Conservation (phyloP, 192 early-diverging fungal genomes). For the Pilaira anomala region DNA sequence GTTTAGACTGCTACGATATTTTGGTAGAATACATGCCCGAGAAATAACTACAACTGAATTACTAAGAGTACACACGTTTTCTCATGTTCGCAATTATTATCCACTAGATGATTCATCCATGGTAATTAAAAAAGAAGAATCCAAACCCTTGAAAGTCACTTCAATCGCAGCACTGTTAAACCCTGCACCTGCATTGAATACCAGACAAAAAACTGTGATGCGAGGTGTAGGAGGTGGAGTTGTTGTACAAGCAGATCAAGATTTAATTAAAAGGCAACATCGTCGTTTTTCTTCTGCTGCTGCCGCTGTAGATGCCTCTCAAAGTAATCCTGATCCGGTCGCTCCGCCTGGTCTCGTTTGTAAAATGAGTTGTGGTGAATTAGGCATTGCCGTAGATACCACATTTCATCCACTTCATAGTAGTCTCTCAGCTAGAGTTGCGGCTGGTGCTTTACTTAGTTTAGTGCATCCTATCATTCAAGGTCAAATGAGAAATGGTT, state of each 20-base stretch:
- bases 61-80: constrained; percentile 43
- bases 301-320: constrained; percentile 8
- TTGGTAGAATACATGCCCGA: constrained; percentile 44
- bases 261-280: constrained; percentile 21
- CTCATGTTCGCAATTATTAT: constrained; percentile 48
- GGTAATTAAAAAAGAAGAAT: neutral
- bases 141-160: constrained; percentile 15
- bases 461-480: constrained; percentile 51
- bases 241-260: constrained; percentile 15
- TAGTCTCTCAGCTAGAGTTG: constrained; percentile 18
- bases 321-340: constrained; percentile 7
- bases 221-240: constrained; percentile 15
- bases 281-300: constrained; percentile 1
- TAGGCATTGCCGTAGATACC: constrained; percentile 42
- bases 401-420: constrained; percentile 29
- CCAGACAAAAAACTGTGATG: neutral
- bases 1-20: constrained; percentile 42
- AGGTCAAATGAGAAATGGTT: constrained; percentile 58
- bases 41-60: constrained; percentile 48
- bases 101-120: neutral
- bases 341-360: constrained; percentile 39
- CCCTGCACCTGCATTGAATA: constrained; percentile 8
- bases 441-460: constrained; percentile 21
- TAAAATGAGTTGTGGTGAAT: constrained; percentile 51
- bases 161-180: constrained; percentile 36